Base-by-base conservation (phyloP, 345 rosid species). In the Pistacia atlantica region DNA sequence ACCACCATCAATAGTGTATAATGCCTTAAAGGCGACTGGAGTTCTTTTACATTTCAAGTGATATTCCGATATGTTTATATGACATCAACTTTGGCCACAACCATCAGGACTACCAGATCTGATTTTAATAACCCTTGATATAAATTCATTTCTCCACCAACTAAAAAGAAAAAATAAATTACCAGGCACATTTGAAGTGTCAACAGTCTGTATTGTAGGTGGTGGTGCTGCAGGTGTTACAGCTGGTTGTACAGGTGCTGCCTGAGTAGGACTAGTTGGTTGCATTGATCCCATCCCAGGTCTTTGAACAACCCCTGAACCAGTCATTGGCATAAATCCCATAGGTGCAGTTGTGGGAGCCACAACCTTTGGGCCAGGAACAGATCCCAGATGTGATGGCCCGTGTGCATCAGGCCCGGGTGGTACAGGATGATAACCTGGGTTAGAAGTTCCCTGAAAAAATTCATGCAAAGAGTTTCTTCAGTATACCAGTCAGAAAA, bases 131-230 rank as follows among this genome's bases (percentile, higher is more conserved):
- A 48, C 22, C 22, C 17, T 51, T 1, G 31, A 20, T 22, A 17
- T 51, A 10, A 18, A 13, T 12, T 2, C 11, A 28, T 59, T 10
- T 11, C 46, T 68, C 48, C 38, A 25, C 10, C 5, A 10, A 33
- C 5, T 5, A 7, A 12, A 16, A 31, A 52, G 22, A 31, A 8
- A 22, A 38, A 67, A 25, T 25, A 58, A 80, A 71, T 78, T 84
- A 97, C 99, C 97, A 74, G 97, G 97, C 52, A 92, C 96, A 59
- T 83, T 94, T 77, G 93, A 88, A 64, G 93, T 92, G 83, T 97
- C 92, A 54, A 86, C 99, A 8, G 96, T 92, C 86, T 94, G 98
- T 66, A 92, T 90, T 12, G 99, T 97, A 61, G 98, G 90, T 73
- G 93, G 98, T 38, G 92, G 92, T 79, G 92, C 89, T 76, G 90